Conservation (phyloP, 805 yeast genomes). For the Grigorovia yakushimaensis region DNA sequence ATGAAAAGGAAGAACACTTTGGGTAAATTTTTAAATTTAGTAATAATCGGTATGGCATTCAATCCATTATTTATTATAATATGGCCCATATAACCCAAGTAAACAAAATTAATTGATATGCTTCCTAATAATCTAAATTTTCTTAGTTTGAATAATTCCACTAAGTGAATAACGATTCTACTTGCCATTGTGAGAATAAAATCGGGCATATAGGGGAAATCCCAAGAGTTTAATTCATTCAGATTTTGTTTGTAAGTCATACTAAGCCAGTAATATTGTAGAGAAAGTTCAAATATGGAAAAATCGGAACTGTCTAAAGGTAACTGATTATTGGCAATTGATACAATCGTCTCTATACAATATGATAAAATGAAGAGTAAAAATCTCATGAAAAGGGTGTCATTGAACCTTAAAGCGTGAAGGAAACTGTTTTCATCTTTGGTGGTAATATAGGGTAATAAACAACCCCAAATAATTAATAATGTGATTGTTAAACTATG, state of each 20-base stretch:
- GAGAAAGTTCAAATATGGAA: constrained; percentile 23
- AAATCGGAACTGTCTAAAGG: constrained; percentile 25
- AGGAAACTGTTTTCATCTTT: no score
- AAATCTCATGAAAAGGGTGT: background rate
- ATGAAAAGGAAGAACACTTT: constrained; percentile 28
- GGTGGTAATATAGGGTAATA: constrained; percentile 45
- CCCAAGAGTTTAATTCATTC: background rate
- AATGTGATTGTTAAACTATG: constrained; percentile 14
- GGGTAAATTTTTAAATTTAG: constrained; percentile 55
- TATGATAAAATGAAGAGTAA: constrained; percentile 23
- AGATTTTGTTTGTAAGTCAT: background rate
- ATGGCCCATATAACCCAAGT: constrained; percentile 34
- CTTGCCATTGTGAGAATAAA: constrained; percentile 46
- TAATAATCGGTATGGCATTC: constrained; percentile 46
- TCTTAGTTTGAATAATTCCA: constrained; percentile 46
- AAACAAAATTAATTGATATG: constrained; percentile 43
- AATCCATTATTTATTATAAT: constrained; percentile 39
- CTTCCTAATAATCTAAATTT: constrained; percentile 57
- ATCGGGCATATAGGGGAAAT: constrained; percentile 6
- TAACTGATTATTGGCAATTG: constrained; percentile 37
- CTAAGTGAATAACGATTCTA: constrained; percentile 53
- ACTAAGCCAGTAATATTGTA: constrained; percentile 15
- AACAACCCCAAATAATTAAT: constrained; percentile 26
- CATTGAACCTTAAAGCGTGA: no score
- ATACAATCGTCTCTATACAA: constrained; percentile 39